Evolutionary conservation across 2,329 filamentous ascomycete genomes (phyloP), one percentile per base, ranked within the genome.

Genomic region (Hirsutella minnesotensis): DNA sequence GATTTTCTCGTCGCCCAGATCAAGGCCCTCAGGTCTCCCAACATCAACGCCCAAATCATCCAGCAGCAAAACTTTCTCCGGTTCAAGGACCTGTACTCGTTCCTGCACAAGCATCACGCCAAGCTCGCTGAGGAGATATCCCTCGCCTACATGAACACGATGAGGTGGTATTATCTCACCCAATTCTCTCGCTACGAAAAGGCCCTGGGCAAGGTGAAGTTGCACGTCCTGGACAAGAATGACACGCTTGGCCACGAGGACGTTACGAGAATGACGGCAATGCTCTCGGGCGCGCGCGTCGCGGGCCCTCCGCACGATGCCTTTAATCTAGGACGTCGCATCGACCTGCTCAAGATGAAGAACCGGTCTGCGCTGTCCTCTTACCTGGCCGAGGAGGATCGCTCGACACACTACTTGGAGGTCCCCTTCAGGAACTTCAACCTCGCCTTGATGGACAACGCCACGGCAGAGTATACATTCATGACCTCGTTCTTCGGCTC

Each of bases 161-260:
- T 98, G 87, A 79, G 88, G 42, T 98, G 92, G 92, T 98, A 98
- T 57, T 96, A 96, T 58, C 66, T 83, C 42, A 92, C 84, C 50
- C 86, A 95, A 59, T 98, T 98, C 57, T 80, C 77, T 3, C 81
- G 90, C 29, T 98, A 98, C 60, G 79, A 84, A 49, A 80, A 81
- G 52, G 81, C 92, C 0, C 70, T 98, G 5, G 81, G 83, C 43
- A 94, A 87, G 60, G 73, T 98, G 46, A 90, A 85, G 55, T 62
- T 96, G 3, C 88, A 95, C 56, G 62, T 73, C 4, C 71, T 94
- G 45, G 90, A 95, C 56, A 88, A 83, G 56, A 81, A 82, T 50
- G 88, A 95, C 56, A 75, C 87, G 1, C 69, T 98, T 4, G 88
- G 85, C 13, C 78, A 86, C 46, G 89, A 95, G 46, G 79, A 88